A percentile compares a stretch with the other conserved stretches of the same genome.
Evolutionary conservation across 1,284 basidiomycete genomes (phyloP).

Genomic region (Cutaneotrichosporon sp.): DNA sequence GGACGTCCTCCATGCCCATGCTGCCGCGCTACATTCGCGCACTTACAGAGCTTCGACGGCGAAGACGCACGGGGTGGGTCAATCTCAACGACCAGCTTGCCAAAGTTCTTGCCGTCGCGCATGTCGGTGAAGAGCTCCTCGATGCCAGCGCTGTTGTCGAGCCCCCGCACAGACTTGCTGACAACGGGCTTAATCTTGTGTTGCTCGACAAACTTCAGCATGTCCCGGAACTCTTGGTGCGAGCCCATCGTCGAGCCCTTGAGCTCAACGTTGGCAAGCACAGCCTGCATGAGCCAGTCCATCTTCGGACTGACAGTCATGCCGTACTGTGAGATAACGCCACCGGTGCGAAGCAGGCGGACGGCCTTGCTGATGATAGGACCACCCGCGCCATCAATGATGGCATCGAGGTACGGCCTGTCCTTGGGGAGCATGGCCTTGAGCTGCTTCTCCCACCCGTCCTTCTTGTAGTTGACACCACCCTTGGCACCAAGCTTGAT

Average conservation of each 20-base stretch:
- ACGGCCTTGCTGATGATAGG: conserved; percentile 12
- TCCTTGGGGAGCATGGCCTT: conserved; percentile 16
- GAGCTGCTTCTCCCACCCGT: conserved; percentile 19
- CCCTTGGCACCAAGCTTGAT: conserved; percentile 15
- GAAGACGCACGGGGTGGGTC: conserved; percentile 4
- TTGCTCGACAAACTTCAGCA: conserved; percentile 12
- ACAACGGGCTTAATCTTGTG: conserved; percentile 16
- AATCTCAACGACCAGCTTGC: conserved; percentile 19
- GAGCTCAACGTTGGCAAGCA: conserved; percentile 20
- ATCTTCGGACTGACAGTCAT: conserved; percentile 21
- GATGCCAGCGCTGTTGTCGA: conserved; percentile 10
- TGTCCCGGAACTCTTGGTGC: conserved; percentile 18
- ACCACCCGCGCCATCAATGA: conserved; percentile 19
- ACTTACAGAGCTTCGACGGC: conserved; percentile 10
- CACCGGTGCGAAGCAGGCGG: conserved; percentile 14
- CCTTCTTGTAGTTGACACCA: conserved; percentile 15
- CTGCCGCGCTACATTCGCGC: no score
- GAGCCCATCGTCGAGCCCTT: conserved; percentile 16
- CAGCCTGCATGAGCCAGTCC: conserved; percentile 19
- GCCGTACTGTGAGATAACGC: conserved; percentile 20
- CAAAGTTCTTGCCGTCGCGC: conserved; percentile 16
- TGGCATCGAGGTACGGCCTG: conserved; percentile 17
- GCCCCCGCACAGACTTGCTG: conserved; percentile 2
- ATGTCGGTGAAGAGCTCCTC: conserved; percentile 15
- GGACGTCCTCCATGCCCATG: no score